A percentile compares a stretch with the other conserved stretches of the same genome.
Conservation (phyloP, 1,284 basidiomycete genomes). For the Cryptococcus deneoformans region DNA sequence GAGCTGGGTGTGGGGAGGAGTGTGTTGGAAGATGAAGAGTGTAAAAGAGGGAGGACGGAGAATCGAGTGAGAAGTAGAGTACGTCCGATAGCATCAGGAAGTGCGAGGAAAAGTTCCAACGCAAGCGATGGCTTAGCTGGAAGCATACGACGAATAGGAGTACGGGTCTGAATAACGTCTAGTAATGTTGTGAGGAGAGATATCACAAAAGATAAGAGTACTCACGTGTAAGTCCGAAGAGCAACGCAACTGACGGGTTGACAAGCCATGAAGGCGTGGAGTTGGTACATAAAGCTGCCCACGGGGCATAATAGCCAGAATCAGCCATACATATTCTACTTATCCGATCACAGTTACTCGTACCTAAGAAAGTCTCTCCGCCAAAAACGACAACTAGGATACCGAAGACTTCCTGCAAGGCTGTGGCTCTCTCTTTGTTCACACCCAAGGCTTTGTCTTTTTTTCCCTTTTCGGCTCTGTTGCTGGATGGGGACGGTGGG, state of each 20-base stretch:
- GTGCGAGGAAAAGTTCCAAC: conserved; percentile 34
- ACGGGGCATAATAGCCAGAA: not conserved
- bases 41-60: conserved; percentile 38
- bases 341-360: conserved; percentile 10
- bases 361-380: conserved; percentile 48
- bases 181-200: not conserved
- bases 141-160: conserved; percentile 31
- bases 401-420: conserved; percentile 42
- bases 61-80: conserved; percentile 46
- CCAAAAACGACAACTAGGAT: conserved; percentile 47
- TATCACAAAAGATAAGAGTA: not conserved
- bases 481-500: conserved; percentile 9
- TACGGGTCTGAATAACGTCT: conserved; percentile 45
- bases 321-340: not conserved
- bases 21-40: conserved; percentile 11
- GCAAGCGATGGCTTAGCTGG: conserved; percentile 30
- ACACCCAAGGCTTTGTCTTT: conserved; percentile 10
- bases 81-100: conserved; percentile 47
- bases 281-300: conserved; percentile 34
- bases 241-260: conserved; percentile 36
- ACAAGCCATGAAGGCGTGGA: conserved; percentile 45
- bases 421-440: conserved; percentile 20
- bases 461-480: conserved; percentile 8
- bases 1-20: conserved; percentile 38
- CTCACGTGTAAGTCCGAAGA: conserved; percentile 37